Percentiles rank a stretch among this genome's conserved stretches.
phyloP scores from a whole-genome alignment of 208 protist species.

The Crithidia fasciculata region DNA sequence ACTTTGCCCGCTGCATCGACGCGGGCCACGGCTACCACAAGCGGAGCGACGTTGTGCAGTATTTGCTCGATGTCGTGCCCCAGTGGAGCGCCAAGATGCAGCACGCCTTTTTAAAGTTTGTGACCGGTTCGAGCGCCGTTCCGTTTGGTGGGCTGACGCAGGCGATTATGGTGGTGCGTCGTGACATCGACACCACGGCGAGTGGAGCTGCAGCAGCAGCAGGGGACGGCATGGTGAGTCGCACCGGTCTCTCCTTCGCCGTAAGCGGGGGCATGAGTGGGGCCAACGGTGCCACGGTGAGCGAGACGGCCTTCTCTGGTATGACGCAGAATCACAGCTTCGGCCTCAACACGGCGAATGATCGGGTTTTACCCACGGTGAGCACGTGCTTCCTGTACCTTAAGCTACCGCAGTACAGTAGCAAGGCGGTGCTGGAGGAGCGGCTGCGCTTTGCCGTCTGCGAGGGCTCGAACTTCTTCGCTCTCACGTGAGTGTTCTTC shows the following conservation, averaged over 20 bases:
- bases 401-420: constrained; percentile 94
- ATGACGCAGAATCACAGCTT: constrained; percentile 13
- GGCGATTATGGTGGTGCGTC: constrained; percentile 81
- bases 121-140: constrained; percentile 73
- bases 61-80: constrained; percentile 65
- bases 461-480: constrained; percentile 79
- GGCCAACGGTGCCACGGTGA: constrained; percentile 2
- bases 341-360: constrained; percentile 4
- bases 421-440: constrained; percentile 62
- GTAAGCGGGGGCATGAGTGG: not conserved
- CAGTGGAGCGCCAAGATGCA: constrained; percentile 63
- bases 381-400: constrained; percentile 97
- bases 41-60: constrained; percentile 51
- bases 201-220: not conserved
- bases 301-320: constrained; percentile 2
- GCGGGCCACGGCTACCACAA: constrained; percentile 71
- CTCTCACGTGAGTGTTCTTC: constrained; percentile 42
- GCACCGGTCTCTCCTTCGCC: not conserved
- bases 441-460: constrained; percentile 70
- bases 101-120: constrained; percentile 79
- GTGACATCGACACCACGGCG: constrained; percentile 32
- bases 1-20: constrained; percentile 48
- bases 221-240: not conserved
- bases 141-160: constrained; percentile 61
- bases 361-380: constrained; percentile 85